phyloP scores from a whole-genome alignment of 2,329 filamentous ascomycete genomes.

The Stachybotrys chlorohalonatus region DNA sequence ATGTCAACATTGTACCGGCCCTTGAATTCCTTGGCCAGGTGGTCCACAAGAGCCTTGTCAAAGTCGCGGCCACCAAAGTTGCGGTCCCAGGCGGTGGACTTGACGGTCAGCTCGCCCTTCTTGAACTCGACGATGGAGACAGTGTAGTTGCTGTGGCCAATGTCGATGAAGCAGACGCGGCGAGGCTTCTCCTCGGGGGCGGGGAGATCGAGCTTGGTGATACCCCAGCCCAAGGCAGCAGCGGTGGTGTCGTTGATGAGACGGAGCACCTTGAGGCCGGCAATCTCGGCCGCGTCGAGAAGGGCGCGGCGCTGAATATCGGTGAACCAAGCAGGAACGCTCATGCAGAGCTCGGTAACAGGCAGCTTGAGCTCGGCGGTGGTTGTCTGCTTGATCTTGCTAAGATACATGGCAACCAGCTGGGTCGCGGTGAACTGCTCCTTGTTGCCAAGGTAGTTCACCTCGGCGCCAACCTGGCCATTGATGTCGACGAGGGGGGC shows the following conservation, averaged over 20 bases:
- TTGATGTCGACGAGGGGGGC: conserved; percentile 80
- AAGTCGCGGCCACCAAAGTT: conserved; percentile 98
- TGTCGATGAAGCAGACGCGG: conserved; percentile 85
- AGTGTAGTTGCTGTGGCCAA: conserved; percentile 95
- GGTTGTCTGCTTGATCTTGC: conserved; percentile 86
- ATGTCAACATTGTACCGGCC: conserved; percentile 98
- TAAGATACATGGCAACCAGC: conserved; percentile 89
- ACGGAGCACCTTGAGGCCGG: conserved; percentile 83
- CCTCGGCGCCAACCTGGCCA: conserved; percentile 91
- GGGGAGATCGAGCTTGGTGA: conserved; percentile 94
- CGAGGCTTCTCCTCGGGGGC: conserved; percentile 82
- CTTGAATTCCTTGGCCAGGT: conserved; percentile 93
- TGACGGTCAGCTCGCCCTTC: conserved; percentile 93
- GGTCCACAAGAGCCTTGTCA: conserved; percentile 88
- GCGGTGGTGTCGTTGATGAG: conserved; percentile 98
- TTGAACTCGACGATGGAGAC: conserved; percentile 90
- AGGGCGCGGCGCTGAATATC: conserved; percentile 84
- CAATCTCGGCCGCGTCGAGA: conserved; percentile 86
- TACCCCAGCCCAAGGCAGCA: conserved; percentile 90
- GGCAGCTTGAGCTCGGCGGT: conserved; percentile 81
- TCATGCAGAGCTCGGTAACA: conserved; percentile 88
- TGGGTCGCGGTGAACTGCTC: conserved; percentile 92
- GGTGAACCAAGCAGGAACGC: conserved; percentile 94
- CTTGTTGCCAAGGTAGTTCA: conserved; percentile 89
- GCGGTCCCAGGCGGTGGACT: conserved; percentile 84